phyloP scores from a whole-genome alignment of 805 yeast genomes.

The Pichia insulana region DNA sequence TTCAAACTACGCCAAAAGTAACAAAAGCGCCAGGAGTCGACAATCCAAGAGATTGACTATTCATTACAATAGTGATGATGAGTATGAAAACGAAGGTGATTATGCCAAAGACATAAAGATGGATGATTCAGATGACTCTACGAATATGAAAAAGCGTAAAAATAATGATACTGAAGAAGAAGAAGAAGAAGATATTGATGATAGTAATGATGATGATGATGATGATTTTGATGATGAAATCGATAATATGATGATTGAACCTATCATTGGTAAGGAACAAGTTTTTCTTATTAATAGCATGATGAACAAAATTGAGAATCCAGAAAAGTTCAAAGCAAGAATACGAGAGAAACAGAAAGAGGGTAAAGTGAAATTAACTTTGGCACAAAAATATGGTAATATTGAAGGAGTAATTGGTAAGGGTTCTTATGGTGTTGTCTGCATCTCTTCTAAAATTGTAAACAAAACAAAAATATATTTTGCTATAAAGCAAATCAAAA shows the following conservation, averaged over 20 bases:
- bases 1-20: constrained; percentile 5
- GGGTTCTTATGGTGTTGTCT: constrained; percentile 42
- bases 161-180: constrained; percentile 23
- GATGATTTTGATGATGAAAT: constrained; percentile 31
- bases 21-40: constrained; percentile 1
- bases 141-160: constrained; percentile 15
- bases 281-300: constrained; percentile 39
- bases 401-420: constrained; percentile 41
- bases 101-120: constrained; percentile 8
- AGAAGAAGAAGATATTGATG: constrained; percentile 14
- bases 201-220: constrained; percentile 25
- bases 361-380: constrained; percentile 26
- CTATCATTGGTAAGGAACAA: constrained; percentile 44
- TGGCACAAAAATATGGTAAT: constrained; percentile 42
- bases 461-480: constrained; percentile 37
- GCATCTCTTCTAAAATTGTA: constrained; percentile 34
- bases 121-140: background rate
- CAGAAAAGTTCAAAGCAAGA: constrained; percentile 28
- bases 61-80: constrained; percentile 12
- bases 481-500: constrained; percentile 72
- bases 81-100: constrained; percentile 10
- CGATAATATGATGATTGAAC: constrained; percentile 33
- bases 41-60: constrained; percentile 4
- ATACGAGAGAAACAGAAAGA: constrained; percentile 10
- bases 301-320: constrained; percentile 38